phyloP scores from a whole-genome alignment of 2,329 filamentous ascomycete genomes.

The Fusarium phyllophilum region DNA sequence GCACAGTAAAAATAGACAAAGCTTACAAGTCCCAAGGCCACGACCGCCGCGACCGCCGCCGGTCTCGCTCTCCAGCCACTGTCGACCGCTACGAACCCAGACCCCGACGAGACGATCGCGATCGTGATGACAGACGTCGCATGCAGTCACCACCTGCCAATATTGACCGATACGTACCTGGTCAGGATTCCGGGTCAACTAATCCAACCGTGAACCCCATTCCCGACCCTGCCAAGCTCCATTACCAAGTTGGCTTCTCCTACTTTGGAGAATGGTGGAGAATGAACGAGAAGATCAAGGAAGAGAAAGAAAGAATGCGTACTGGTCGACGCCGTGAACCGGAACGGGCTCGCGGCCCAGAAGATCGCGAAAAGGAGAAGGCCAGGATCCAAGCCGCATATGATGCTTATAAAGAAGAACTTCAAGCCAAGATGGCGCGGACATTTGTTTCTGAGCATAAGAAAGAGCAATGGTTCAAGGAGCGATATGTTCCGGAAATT shows the following conservation, averaged over 20 bases:
- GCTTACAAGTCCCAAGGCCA: constrained; percentile 53
- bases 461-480: constrained; percentile 96
- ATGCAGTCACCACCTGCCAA: constrained; percentile 72
- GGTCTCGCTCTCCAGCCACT: constrained; percentile 75
- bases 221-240: constrained; percentile 75
- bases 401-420: constrained; percentile 73
- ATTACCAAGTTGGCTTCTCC: constrained; percentile 85
- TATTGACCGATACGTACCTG: constrained; percentile 87
- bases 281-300: constrained; percentile 82
- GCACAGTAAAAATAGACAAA: not conserved
- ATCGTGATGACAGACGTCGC: constrained; percentile 70
- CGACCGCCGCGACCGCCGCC: constrained; percentile 69
- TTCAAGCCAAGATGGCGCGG: constrained; percentile 83
- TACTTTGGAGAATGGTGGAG: constrained; percentile 91
- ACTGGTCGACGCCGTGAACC: constrained; percentile 75
- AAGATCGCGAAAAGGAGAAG: constrained; percentile 83
- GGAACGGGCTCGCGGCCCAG: constrained; percentile 70
- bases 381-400: constrained; percentile 78
- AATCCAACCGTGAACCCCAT: constrained; percentile 70
- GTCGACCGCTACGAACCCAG: constrained; percentile 84
- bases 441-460: constrained; percentile 93
- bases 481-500: constrained; percentile 89
- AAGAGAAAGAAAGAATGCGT: constrained; percentile 77
- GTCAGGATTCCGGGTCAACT: constrained; percentile 65
- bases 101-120: constrained; percentile 73